These are phyloP conservation scores for Phylloporus rhodoxanthus DNA, from an alignment of 768 basidiomycete species.

Conservation along the genomic window DNA sequence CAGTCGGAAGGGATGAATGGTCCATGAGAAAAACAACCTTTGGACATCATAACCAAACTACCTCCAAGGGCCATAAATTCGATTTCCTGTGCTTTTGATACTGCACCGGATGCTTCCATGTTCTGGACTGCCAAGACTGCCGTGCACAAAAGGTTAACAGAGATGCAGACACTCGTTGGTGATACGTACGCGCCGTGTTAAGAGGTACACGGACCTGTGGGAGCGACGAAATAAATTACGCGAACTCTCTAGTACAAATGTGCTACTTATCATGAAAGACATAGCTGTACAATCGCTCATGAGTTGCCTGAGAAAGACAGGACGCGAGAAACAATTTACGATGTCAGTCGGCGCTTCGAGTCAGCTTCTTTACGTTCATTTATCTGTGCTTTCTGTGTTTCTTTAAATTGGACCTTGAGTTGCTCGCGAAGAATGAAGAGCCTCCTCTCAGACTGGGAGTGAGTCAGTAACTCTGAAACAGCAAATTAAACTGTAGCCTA, in stretches of 20 bases:
- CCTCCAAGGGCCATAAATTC: conserved; percentile 85
- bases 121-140: conserved; percentile 83
- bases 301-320: conserved; percentile 1
- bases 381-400: conserved; percentile 69
- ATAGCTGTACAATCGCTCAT: conserved; percentile 40
- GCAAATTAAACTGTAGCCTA: neutral
- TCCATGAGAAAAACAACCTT: conserved; percentile 41
- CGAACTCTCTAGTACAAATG: conserved; percentile 4
- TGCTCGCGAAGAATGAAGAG: conserved; percentile 67
- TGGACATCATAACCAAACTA: conserved; percentile 83
- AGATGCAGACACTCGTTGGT: neutral
- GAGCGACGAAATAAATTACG: conserved; percentile 14
- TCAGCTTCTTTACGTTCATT: conserved; percentile 72
- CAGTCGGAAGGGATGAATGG: neutral
- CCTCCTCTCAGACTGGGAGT: conserved; percentile 45
- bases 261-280: conserved; percentile 68
- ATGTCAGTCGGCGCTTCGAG: conserved; percentile 74
- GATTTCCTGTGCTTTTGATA: conserved; percentile 71
- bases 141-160: conserved; percentile 4
- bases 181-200: conserved; percentile 56
- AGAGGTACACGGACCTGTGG: conserved; percentile 74
- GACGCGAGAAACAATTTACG: conserved; percentile 44
- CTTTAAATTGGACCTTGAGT: conserved; percentile 65
- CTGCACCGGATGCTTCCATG: conserved; percentile 71
- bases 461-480: conserved; percentile 2